Conservation (phyloP, 495 filamentous ascomycete genomes). For the Penicillium subrubescens region DNA sequence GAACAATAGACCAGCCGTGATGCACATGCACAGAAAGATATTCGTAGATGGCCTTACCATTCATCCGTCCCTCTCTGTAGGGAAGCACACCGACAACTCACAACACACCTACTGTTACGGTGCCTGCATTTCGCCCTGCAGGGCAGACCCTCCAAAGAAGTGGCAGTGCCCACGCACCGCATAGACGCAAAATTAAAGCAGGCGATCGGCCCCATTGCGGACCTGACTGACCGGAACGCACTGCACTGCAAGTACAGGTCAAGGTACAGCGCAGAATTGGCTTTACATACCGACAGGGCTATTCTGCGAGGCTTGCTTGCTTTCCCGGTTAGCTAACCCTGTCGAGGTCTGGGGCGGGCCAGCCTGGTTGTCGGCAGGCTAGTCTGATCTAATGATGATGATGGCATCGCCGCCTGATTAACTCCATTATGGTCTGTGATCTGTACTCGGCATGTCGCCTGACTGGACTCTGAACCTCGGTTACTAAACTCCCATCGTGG, state of each 20-base stretch:
- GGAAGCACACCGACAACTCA: not conserved
- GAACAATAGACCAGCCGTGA: not conserved
- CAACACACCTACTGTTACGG: constrained; percentile 6
- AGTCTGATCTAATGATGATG: not conserved
- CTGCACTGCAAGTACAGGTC: not conserved
- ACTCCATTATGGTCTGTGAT: not conserved
- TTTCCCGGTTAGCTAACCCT: not conserved
- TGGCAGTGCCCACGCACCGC: constrained; percentile 19
- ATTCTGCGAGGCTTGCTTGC: not conserved
- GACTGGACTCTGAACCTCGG: not conserved
- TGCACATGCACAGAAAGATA: not conserved
- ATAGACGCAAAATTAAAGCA: constrained; percentile 8
- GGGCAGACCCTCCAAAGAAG: constrained; percentile 16
- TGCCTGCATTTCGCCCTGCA: constrained; percentile 32
- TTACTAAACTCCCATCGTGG: not conserved
- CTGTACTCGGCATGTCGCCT: not conserved
- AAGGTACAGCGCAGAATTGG: not conserved
- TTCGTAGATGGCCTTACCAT: not conserved
- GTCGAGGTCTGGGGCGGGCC: not conserved
- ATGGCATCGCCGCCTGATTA: not conserved
- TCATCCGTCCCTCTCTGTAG: not conserved
- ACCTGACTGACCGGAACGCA: constrained; percentile 5
- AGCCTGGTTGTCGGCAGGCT: not conserved
- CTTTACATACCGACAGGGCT: not conserved
- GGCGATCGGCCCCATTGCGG: constrained; percentile 12